Conservation (phyloP, 345 rosid species). For the Citrus glauca region DNA sequence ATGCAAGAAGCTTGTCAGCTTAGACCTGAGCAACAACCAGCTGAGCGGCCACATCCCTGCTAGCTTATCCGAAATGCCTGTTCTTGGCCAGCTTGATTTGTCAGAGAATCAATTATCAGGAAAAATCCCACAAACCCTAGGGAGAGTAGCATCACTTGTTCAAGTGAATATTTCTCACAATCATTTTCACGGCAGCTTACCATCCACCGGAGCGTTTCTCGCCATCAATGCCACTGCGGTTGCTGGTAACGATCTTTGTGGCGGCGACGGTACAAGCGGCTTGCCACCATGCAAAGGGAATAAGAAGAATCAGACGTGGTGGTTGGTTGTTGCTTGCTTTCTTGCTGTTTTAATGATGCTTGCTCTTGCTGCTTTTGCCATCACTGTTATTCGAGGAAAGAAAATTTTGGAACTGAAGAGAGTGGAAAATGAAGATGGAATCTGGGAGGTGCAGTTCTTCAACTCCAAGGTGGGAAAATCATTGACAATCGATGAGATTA, state of each 20-base stretch:
- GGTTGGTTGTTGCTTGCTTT: constrained; percentile 42
- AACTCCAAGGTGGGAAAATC: constrained; percentile 42
- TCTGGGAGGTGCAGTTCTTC: constrained; percentile 65
- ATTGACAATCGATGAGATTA: constrained; percentile 34
- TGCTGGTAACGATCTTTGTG: constrained; percentile 66
- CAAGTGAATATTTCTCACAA: constrained; percentile 69
- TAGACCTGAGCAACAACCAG: constrained; percentile 76
- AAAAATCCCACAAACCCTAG: constrained; percentile 48
- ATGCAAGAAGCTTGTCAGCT: constrained; percentile 64
- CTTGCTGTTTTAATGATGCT: constrained; percentile 35
- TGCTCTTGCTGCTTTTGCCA: constrained; percentile 24
- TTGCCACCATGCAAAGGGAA: constrained; percentile 53
- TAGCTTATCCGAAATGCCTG: constrained; percentile 44
- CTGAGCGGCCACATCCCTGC: constrained; percentile 60
- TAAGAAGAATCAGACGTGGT: constrained; percentile 39
- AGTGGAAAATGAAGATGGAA: constrained; percentile 62
- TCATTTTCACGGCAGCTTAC: constrained; percentile 60
- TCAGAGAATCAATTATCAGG: constrained; percentile 70
- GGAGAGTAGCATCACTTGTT: constrained; percentile 46
- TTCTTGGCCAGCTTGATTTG: constrained; percentile 74
- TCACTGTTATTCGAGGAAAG: constrained; percentile 31
- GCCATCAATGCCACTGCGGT: constrained; percentile 71
- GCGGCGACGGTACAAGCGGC: constrained; percentile 33
- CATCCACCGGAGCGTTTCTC: constrained; percentile 68
- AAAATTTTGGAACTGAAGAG: constrained; percentile 37